These are phyloP conservation scores for Tuber indicum DNA, from an alignment of 495 filamentous ascomycete species.

Conservation along the genomic window DNA sequence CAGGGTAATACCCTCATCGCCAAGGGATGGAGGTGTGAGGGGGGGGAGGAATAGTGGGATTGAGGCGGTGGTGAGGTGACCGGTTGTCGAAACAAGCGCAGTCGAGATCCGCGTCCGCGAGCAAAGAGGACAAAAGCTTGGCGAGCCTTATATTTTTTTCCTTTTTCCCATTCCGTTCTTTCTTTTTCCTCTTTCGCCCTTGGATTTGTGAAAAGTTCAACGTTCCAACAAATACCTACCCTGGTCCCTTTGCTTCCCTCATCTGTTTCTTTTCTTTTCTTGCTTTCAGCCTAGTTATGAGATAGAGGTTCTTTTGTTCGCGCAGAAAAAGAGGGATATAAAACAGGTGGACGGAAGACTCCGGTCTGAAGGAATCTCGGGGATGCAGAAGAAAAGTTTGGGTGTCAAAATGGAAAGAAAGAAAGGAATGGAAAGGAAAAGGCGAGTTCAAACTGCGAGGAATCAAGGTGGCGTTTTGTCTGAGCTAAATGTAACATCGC, in stretches of 20 bases:
- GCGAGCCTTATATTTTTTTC: not conserved
- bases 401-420: not conserved
- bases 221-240: not conserved
- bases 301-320: not conserved
- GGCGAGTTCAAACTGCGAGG: not conserved
- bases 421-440: not conserved
- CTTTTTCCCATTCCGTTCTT: not conserved
- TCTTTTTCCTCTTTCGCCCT: not conserved
- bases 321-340: not conserved
- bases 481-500: not conserved
- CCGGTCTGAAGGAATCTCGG: not conserved
- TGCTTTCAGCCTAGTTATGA: not conserved
- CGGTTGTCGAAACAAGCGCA: not conserved
- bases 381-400: not conserved
- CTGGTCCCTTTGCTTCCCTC: not conserved
- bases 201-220: not conserved
- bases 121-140: not conserved
- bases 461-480: not conserved
- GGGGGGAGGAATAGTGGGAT: not conserved
- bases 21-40: not conserved
- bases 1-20: not conserved
- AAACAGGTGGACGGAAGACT: not conserved
- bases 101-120: not conserved
- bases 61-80: not conserved
- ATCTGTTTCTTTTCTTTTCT: not conserved